A percentile compares a stretch with the other conserved stretches of the same genome.
phyloP scores from a whole-genome alignment of 164 flowering plant species.

The Vitis rupestris region DNA sequence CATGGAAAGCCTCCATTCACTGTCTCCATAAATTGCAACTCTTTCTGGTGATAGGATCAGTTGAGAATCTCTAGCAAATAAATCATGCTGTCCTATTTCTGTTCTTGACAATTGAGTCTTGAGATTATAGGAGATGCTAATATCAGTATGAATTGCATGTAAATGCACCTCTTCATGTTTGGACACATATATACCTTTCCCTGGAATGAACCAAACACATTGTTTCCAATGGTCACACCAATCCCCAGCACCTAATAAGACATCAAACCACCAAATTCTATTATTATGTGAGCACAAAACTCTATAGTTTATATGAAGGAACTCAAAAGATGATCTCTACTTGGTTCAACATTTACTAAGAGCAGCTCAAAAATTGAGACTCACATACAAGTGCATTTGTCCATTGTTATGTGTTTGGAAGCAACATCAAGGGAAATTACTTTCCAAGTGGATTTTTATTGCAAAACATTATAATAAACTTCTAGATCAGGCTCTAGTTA shows the following conservation, averaged over 20 bases:
- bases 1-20: conserved; percentile 67
- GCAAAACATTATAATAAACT: background rate
- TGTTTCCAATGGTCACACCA: conserved; percentile 99
- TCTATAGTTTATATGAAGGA: background rate
- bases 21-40: conserved; percentile 81
- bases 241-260: conserved; percentile 42
- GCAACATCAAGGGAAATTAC: background rate
- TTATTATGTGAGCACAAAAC: background rate
- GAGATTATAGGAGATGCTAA: conserved; percentile 59
- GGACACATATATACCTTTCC: conserved; percentile 47
- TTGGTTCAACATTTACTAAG: background rate
- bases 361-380: background rate
- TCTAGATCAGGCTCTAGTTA: background rate
- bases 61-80: conserved; percentile 20
- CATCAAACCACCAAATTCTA: conserved; percentile 13
- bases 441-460: background rate
- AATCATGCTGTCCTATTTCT: conserved; percentile 17
- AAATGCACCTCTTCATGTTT: conserved; percentile 58
- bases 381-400: too few species aligned
- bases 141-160: conserved; percentile 67
- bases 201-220: conserved; percentile 85
- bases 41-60: conserved; percentile 75
- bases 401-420: background rate
- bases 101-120: conserved; percentile 15
- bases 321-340: background rate